Evolutionary conservation across 768 basidiomycete species (phyloP), one percentile per base, ranked within the genome.

Genomic region (Psilocybe tampanensis): DNA sequence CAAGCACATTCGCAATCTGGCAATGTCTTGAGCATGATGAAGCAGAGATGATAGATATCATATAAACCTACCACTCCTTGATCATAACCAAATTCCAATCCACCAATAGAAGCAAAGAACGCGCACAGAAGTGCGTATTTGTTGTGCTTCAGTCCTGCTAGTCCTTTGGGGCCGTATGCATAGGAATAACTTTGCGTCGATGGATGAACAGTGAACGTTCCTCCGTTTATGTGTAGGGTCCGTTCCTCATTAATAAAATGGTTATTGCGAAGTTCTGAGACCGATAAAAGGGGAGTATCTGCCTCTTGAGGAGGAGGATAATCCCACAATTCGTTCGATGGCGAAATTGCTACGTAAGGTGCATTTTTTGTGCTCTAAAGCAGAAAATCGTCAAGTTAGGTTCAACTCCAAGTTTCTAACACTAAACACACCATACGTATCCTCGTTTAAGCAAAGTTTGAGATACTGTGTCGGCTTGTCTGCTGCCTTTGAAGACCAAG

Each of bases 31-130:
- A 15, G 22, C 17, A n/a, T n/a, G n/a, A n/a, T n/a, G n/a, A n/a
- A n/a, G n/a, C n/a, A n/a, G n/a, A n/a, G n/a, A n/a, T n/a, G n/a
- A 22, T 49, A 32, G 26, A 22, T 19, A 8, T 5, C 18, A 42
- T 13, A 3, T 1, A 2, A 0, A 70, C 74, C 44, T 62, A 80
- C 80, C 47, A 92, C 91, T 34, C 90, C 90, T 66, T 92, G 90
- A 64, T 92, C 90, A 65, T 92, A 92, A 8, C 90, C 90, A 69
- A 92, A 92, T 13, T 87, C 84, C 54, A 92, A 67, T 0, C 90
- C 90, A 1, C 90, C 90, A 62, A 92, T 82, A 9, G 86, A 88
- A 0, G 87, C 90, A 60, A 92, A 90, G 47, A 87, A 73, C 3
- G 86, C 89, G 58, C 89, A 92, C 1, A 84, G 72, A 8, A 87